phyloP scores from a whole-genome alignment of 257 asterid genomes.

The Pogostemon cablin region DNA sequence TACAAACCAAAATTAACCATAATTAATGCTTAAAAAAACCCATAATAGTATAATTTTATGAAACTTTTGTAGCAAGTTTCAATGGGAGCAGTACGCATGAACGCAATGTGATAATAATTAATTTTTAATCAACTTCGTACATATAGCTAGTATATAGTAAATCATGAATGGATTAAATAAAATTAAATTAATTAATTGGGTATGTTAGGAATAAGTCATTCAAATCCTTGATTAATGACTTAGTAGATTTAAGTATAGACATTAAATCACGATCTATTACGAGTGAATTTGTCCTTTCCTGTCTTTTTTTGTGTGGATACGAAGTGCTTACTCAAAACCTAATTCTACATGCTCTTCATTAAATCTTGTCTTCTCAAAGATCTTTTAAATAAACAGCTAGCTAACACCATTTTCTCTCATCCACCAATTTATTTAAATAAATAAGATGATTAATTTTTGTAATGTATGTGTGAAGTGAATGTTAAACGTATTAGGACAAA shows the following conservation, averaged over 20 bases:
- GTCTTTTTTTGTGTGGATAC: slow-evolving; percentile 50
- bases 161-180: slow-evolving; percentile 26
- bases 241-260: slow-evolving; percentile 42
- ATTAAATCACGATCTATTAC: slow-evolving; percentile 38
- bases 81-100: background rate
- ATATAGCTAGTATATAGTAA: background rate
- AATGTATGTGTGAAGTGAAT: background rate
- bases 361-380: slow-evolving; percentile 34
- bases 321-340: slow-evolving; percentile 41
- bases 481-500: slow-evolving; percentile 3
- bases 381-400: slow-evolving; percentile 27
- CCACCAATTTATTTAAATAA: slow-evolving; percentile 19
- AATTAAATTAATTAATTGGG: slow-evolving; percentile 9
- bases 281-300: slow-evolving; percentile 53
- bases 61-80: slow-evolving; percentile 28
- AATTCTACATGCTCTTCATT: slow-evolving; percentile 39
- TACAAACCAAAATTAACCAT: slow-evolving; percentile 26
- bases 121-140: too few relatives aligned
- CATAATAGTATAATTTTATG: slow-evolving; percentile 27
- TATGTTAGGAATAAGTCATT: slow-evolving; percentile 61
- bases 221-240: slow-evolving; percentile 28
- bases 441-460: background rate
- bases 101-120: too few relatives aligned
- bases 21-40: slow-evolving; percentile 25
- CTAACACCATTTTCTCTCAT: slow-evolving; percentile 22